Conservation (phyloP, 768 basidiomycete species). For the Phaeolepiota aurea region DNA sequence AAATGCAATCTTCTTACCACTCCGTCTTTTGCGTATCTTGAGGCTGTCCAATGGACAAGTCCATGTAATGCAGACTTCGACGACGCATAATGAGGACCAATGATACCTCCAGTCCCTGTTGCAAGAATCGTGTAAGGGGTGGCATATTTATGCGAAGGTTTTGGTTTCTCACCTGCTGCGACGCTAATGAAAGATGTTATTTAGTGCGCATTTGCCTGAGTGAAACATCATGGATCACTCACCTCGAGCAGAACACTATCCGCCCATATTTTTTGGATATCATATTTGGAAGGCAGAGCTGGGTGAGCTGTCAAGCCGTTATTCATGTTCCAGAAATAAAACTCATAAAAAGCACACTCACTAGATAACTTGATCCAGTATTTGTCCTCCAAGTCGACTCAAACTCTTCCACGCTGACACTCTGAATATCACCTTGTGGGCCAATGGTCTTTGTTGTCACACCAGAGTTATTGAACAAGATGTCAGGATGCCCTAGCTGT, state of each 20-base stretch:
- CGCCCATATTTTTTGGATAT: constrained; percentile 38
- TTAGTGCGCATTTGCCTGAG: too few species aligned
- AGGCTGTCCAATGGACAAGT: constrained; percentile 45
- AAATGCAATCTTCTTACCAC: constrained; percentile 24
- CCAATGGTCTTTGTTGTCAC: constrained; percentile 32
- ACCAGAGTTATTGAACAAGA: constrained; percentile 46
- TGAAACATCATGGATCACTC: too few species aligned
- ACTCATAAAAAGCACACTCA: constrained; percentile 19
- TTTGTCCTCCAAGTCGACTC: constrained; percentile 41
- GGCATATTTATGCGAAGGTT: too few species aligned
- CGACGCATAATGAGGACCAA: constrained; percentile 50
- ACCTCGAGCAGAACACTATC: constrained; percentile 46
- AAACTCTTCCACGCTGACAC: constrained; percentile 33
- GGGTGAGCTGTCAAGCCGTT: constrained; percentile 30
- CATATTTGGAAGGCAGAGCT: constrained; percentile 44
- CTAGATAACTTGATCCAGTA: constrained; percentile 36
- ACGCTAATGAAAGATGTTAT: constrained; percentile 22
- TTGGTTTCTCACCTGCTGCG: constrained; percentile 30
- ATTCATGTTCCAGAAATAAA: neutral
- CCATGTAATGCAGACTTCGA: constrained; percentile 49
- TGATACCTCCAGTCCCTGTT: constrained; percentile 39
- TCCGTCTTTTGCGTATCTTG: constrained; percentile 39
- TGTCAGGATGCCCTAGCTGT: constrained; percentile 37
- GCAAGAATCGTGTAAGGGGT: too few species aligned
- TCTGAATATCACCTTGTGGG: constrained; percentile 34